Evolutionary conservation across 495 filamentous ascomycete genomes (phyloP), one percentile per base, ranked within the genome.

Genomic region (Aspergillus bridgeri): DNA sequence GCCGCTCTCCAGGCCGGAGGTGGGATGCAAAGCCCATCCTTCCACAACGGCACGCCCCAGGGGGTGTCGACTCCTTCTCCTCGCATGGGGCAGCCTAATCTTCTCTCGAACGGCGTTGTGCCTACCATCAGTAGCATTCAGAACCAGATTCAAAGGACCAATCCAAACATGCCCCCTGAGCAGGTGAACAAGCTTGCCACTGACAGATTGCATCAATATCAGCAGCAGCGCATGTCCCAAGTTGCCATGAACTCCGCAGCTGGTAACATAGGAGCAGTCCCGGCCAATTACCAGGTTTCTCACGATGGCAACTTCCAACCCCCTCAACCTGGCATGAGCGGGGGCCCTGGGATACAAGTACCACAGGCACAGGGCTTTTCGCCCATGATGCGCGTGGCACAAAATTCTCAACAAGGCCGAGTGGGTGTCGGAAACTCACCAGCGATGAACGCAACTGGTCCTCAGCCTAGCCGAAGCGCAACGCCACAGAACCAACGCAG

Each of bases 321-420:
- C 20, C 66, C 72, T 47, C 71, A 73, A 53, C 33, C 66, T 24
- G 60, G 62, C 47, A 59, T 74, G 60, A 72, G 72, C 56, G 69
- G 72, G 42, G 64, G 70, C 42, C 57, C 69, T 7, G 76, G 69
- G 17, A 73, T 79, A 66, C 75, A 75, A 51, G 70, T 69, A 8
- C 72, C 74, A 49, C 86, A 75, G 53, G 67, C 86, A 6, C 87
- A 90, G 57, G 81, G 88, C 21, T 92, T 88, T 65, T 88, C 88
- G 19, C 86, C 87, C 44, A 84, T 89, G 63, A 83, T 91, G 65
- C 80, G 89, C 48, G 84, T 84, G 24, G 86, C 89, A 57, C 88
- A 91, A 60, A 58, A 67, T 25, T 64, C 68, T 25, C 79, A 75
- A 60, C 77, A 75, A 47, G 78, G 71, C 49, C 71, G 76, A 18